Evolutionary conservation across 192 early-diverging fungal species (phyloP).

Genomic region (Gryganskiella cystojenkinii): DNA sequence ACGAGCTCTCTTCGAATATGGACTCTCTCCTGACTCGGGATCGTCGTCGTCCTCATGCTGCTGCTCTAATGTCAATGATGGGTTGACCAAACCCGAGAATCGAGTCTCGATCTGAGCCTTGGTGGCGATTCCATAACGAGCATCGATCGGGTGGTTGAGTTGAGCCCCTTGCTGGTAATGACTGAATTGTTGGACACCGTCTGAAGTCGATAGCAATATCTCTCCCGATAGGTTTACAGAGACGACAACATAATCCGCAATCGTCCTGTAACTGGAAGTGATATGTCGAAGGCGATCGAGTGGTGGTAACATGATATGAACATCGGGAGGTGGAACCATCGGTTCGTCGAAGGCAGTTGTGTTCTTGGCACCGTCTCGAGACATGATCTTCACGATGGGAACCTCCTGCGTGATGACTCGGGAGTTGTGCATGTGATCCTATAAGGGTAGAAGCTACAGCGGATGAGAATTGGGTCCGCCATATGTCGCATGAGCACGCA

Average conservation of each 20-base stretch:
- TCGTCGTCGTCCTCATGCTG: conserved; percentile 18
- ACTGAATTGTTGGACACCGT: conserved; percentile 70
- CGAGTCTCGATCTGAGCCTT: conserved; percentile 37
- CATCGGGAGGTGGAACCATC: conserved; percentile 66
- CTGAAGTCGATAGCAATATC: conserved; percentile 69
- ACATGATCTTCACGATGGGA: conserved; percentile 43
- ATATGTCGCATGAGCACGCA: conserved; percentile 56
- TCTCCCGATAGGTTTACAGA: conserved; percentile 79
- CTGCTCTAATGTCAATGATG: conserved; percentile 1
- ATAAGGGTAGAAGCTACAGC: background rate
- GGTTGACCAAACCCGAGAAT: conserved; percentile 30
- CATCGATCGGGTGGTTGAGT: background rate
- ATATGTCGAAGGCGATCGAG: conserved; percentile 73
- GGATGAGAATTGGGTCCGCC: conserved; percentile 59
- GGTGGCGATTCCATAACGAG: conserved; percentile 43
- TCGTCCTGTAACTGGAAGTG: conserved; percentile 70
- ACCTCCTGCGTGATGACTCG: conserved; percentile 26
- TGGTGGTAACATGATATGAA: conserved; percentile 83
- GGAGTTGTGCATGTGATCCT: conserved; percentile 34
- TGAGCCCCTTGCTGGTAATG: conserved; percentile 1
- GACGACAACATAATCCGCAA: conserved; percentile 70
- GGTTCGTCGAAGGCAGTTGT: conserved; percentile 36
- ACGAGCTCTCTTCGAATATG: conserved; percentile 45
- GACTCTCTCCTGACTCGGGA: no score
- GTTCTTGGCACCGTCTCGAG: conserved; percentile 24